phyloP scores from a whole-genome alignment of 306 rosid species.

The Herpetospermum pedunculosum region DNA sequence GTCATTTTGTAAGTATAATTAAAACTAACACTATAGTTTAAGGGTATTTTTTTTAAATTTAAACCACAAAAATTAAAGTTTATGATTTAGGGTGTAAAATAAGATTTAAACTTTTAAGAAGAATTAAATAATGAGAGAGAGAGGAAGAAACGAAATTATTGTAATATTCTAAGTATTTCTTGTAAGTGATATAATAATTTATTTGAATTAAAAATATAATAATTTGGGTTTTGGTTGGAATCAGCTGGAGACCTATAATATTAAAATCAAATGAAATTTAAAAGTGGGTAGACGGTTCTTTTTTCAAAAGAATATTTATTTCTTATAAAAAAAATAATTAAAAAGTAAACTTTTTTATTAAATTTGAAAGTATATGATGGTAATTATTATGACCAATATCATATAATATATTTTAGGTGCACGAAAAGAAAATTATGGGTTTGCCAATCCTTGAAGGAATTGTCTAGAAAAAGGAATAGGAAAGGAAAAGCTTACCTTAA shows the following conservation, averaged over 20 bases:
- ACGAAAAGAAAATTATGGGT: constrained; percentile 4
- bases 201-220: constrained; percentile 19
- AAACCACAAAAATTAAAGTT: too few species aligned
- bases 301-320: neutral
- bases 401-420: constrained; percentile 4
- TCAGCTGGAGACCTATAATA: constrained; percentile 40
- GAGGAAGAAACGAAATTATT: constrained; percentile 20
- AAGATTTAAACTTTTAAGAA: constrained; percentile 13
- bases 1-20: too few species aligned
- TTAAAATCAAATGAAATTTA: constrained; percentile 28
- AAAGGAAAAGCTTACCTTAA: neutral
- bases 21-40: too few species aligned
- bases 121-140: neutral
- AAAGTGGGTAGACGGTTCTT: constrained; percentile 41
- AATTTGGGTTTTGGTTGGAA: constrained; percentile 51
- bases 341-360: constrained; percentile 7
- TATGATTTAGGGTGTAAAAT: neutral
- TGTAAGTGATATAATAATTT: constrained; percentile 21
- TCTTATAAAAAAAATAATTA: constrained; percentile 12
- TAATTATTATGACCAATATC: constrained; percentile 1
- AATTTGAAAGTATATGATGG: constrained; percentile 18
- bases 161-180: constrained; percentile 22
- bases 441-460: neutral
- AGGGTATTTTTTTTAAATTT: too few species aligned
- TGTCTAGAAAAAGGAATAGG: neutral